Evolutionary conservation across 108 stramenopile species (phyloP).

Genomic region (Skeletonema grethae): DNA sequence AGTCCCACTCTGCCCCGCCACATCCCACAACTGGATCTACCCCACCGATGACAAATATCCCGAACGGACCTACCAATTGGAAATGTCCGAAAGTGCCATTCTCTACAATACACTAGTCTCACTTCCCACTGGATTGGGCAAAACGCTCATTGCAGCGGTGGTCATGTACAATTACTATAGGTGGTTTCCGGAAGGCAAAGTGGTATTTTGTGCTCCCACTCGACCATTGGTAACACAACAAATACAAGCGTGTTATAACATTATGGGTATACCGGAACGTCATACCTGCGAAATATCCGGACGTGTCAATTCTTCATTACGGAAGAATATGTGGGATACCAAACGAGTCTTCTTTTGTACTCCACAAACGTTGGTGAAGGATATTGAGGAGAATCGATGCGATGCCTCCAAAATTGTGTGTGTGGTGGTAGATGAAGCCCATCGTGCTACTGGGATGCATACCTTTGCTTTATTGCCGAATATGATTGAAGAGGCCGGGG

Average conservation of each 20-base stretch:
- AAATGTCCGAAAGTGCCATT: constrained; percentile 77
- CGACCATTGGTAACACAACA: constrained; percentile 96
- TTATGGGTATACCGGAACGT: constrained; percentile 72
- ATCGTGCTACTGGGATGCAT: constrained; percentile 93
- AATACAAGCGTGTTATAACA: constrained; percentile 81
- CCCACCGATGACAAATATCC: constrained; percentile 81
- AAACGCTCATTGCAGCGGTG: constrained; percentile 97
- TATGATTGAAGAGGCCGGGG: constrained; percentile 52
- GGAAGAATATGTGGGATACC: constrained; percentile 62
- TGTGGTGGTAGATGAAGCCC: constrained; percentile 97
- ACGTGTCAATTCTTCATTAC: constrained; percentile 33
- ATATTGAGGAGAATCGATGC: constrained; percentile 67
- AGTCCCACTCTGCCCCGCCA: constrained; percentile 52
- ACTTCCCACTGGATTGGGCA: constrained; percentile 98
- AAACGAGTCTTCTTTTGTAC: constrained; percentile 96
- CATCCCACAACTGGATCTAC: constrained; percentile 82
- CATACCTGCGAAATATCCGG: constrained; percentile 86
- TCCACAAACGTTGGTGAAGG: constrained; percentile 94
- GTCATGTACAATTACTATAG: constrained; percentile 98
- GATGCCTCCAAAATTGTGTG: constrained; percentile 73
- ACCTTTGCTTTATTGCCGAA: constrained; percentile 69
- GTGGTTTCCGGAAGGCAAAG: constrained; percentile 79
- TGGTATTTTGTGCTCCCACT: constrained; percentile 92
- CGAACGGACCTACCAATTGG: constrained; percentile 85
- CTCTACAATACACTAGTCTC: constrained; percentile 91